Evolutionary conservation across 805 yeast species (phyloP).

Genomic region (Candida bentonensis): DNA sequence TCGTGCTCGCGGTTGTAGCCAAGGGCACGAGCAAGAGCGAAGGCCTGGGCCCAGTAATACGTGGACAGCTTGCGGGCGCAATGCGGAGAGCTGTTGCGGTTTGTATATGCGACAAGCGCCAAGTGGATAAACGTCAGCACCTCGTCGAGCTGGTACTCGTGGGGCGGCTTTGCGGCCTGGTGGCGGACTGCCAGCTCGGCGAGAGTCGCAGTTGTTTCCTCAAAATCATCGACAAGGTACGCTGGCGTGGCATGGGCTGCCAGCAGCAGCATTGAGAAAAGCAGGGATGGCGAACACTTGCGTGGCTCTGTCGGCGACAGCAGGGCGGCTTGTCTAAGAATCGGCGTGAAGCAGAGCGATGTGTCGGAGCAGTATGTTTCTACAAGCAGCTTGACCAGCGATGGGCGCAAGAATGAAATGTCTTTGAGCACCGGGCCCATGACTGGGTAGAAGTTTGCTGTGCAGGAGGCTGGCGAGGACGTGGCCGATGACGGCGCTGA

Average conservation of each 20-base stretch:
- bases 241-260: conserved; percentile 1
- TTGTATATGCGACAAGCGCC: neutral
- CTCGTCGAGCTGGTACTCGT: neutral
- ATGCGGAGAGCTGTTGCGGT: neutral
- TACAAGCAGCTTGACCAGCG: neutral
- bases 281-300: neutral
- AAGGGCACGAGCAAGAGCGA: neutral
- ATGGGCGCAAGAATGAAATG: neutral
- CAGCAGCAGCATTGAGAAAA: neutral
- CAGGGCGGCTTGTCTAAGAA: neutral
- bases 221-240: neutral
- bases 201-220: neutral
- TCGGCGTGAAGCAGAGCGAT: neutral
- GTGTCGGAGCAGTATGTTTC: neutral
- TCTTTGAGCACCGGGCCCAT: neutral
- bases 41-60: neutral
- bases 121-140: neutral
- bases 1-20: neutral
- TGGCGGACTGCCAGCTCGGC: neutral
- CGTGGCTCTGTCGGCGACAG: neutral
- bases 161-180: neutral
- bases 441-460: neutral
- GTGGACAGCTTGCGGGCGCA: neutral
- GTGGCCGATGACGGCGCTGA: neutral
- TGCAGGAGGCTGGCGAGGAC: neutral